Conservation (phyloP, 2,329 filamentous ascomycete genomes). For the Trichophyton rubrum region DNA sequence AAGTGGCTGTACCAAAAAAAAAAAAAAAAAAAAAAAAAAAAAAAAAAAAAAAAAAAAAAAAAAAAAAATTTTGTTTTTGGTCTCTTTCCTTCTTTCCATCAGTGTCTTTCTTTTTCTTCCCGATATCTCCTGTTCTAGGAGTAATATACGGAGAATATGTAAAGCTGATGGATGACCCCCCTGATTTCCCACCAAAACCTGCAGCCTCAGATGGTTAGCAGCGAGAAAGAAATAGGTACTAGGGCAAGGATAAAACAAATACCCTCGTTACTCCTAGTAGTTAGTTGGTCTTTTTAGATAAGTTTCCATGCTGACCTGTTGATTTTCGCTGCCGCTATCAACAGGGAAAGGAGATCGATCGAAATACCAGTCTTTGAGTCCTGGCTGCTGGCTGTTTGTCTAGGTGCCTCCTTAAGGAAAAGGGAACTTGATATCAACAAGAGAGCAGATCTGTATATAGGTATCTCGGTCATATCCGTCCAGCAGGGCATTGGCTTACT, state of each 20-base stretch:
- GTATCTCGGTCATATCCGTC: background rate
- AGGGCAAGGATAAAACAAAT: no score
- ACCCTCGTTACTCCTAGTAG: no score
- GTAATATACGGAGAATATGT: no score
- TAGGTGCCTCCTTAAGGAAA: background rate
- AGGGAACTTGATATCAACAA: background rate
- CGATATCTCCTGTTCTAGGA: background rate
- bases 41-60: no score
- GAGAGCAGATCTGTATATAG: background rate
- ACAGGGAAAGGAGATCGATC: background rate
- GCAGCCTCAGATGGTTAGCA: no score
- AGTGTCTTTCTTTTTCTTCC: background rate
- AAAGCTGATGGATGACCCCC: no score
- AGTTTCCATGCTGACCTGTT: no score
- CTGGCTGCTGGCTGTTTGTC: background rate
- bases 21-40: no score
- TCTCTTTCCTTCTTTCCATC: background rate
- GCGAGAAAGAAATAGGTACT: no score
- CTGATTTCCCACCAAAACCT: no score
- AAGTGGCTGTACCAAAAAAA: background rate
- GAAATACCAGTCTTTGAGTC: background rate
- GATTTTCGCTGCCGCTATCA: no score
- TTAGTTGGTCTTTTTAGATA: background rate
- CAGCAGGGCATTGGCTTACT: background rate
- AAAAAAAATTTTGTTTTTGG: background rate